Evolutionary conservation across 164 flowering plant genomes (phyloP).

Genomic region (Magnolia changhungtana): DNA sequence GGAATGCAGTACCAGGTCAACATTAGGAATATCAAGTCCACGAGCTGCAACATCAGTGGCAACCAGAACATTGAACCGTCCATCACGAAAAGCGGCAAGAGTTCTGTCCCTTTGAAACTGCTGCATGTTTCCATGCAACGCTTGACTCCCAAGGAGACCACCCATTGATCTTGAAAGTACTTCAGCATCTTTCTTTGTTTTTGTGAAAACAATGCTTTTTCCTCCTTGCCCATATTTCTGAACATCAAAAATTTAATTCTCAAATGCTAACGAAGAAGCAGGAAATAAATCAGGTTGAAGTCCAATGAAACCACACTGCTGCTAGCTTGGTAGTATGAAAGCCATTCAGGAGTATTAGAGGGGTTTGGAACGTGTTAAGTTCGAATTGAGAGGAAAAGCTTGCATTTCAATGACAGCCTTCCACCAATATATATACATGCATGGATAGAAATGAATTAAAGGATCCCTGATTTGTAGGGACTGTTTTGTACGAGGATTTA

Average conservation of each 20-base stretch:
- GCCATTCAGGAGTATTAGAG: background rate
- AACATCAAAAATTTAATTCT: constrained; percentile 1
- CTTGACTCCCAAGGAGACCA: constrained; percentile 24
- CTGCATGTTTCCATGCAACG: constrained; percentile 41
- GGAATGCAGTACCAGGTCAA: constrained; percentile 35
- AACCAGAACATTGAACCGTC: constrained; percentile 33
- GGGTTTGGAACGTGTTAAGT: too few species aligned
- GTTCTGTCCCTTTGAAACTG: constrained; percentile 40
- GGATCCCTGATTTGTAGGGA: too few species aligned
- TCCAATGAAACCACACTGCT: background rate
- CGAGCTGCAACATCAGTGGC: constrained; percentile 52
- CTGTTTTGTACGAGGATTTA: too few species aligned
- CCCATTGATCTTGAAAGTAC: constrained; percentile 31
- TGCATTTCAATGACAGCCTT: too few species aligned
- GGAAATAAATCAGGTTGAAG: background rate
- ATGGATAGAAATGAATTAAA: too few species aligned
- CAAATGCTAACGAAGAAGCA: background rate
- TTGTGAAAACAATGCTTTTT: constrained; percentile 38
- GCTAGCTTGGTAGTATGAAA: background rate
- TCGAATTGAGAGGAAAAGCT: too few species aligned
- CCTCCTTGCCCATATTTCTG: constrained; percentile 39
- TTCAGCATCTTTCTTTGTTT: constrained; percentile 43
- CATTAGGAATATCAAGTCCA: constrained; percentile 47
- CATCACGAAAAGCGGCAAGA: constrained; percentile 37
- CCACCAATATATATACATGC: too few species aligned